Conservation (phyloP, 495 filamentous ascomycete genomes). For the Tuber magnatum region DNA sequence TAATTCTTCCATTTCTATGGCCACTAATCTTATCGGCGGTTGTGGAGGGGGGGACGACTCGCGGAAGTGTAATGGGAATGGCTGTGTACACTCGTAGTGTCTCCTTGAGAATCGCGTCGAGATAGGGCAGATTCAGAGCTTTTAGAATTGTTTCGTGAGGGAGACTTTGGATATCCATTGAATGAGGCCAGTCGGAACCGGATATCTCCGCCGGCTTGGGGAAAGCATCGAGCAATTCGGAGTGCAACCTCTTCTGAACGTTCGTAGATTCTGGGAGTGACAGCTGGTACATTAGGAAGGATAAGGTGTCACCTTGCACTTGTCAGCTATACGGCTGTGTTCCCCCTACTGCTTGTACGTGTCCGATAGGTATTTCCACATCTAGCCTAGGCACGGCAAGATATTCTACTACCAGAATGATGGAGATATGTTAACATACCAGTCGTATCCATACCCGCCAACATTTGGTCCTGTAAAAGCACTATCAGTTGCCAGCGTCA, state of each 20-base stretch:
- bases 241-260: constrained; percentile 1
- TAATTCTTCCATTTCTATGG: constrained; percentile 28
- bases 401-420: background rate
- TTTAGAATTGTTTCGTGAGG: background rate
- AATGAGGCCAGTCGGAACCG: background rate
- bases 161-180: background rate
- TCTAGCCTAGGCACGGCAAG: background rate
- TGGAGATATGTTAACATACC: background rate
- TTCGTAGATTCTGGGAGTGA: constrained; percentile 1
- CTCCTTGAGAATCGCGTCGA: constrained; percentile 18
- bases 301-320: constrained; percentile 14
- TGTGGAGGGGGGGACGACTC: constrained; percentile 35
- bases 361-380: background rate
- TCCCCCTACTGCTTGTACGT: background rate
- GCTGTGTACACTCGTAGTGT: constrained; percentile 13
- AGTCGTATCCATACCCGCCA: constrained; percentile 17
- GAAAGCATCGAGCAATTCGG: constrained; percentile 10
- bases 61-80: constrained; percentile 38
- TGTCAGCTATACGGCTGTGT: background rate
- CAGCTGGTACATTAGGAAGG: constrained; percentile 15
- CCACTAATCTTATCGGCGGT: too few relatives aligned
- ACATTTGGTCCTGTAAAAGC: constrained; percentile 13
- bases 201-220: background rate
- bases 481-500: background rate
- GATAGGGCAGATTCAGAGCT: constrained; percentile 7